Conservation (phyloP, 2,329 filamentous ascomycete species). For the Fusarium sp. region DNA sequence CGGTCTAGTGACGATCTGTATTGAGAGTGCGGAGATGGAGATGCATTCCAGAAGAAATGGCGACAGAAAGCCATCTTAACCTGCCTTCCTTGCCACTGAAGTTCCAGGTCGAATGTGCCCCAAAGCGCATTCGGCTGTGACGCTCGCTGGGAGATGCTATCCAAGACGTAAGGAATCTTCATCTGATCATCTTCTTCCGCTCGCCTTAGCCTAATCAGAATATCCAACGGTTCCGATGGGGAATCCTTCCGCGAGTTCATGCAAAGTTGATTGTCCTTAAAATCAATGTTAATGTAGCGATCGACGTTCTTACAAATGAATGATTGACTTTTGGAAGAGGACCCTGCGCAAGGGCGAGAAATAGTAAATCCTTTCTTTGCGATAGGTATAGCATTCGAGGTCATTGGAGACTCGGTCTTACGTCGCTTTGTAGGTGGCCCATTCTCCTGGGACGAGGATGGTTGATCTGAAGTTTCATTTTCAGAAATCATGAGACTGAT, state of each 20-base stretch:
- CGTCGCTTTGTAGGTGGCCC: conserved; percentile 46
- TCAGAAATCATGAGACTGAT: conserved; percentile 30
- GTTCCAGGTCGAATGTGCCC: conserved; percentile 44
- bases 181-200: conserved; percentile 35
- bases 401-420: conserved; percentile 34
- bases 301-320: conserved; percentile 33
- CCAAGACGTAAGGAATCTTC: neutral
- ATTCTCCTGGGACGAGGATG: conserved; percentile 5
- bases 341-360: conserved; percentile 37
- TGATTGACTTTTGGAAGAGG: neutral
- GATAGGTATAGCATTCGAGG: conserved; percentile 39
- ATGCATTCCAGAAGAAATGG: conserved; percentile 55
- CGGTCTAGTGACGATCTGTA: conserved; percentile 46
- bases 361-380: conserved; percentile 40
- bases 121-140: conserved; percentile 48
- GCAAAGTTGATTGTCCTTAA: conserved; percentile 13
- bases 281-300: conserved; percentile 30
- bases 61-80: conserved; percentile 47
- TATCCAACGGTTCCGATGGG: conserved; percentile 2
- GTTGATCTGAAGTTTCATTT: conserved; percentile 1
- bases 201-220: conserved; percentile 35
- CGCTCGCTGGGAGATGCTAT: conserved; percentile 16
- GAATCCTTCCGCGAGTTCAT: conserved; percentile 26
- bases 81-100: conserved; percentile 42
- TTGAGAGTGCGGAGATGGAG: conserved; percentile 43